These are phyloP conservation scores for Globisporangium spinosum DNA, from an alignment of 352 stramenopile genomes.

Conservation along the genomic window DNA sequence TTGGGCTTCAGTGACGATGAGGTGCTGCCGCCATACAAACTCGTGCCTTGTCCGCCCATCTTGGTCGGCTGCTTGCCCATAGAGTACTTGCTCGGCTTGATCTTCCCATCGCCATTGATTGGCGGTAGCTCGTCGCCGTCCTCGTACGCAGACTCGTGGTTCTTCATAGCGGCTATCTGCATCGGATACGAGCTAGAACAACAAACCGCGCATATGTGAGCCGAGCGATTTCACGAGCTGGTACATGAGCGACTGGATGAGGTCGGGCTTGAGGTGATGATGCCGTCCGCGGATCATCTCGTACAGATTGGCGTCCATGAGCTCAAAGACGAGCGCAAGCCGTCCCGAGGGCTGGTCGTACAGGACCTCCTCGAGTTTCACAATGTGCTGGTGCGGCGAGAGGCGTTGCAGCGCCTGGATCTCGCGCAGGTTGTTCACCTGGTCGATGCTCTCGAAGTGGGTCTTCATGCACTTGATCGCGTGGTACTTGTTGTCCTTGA, in stretches of 20 bases:
- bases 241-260: constrained; percentile 86
- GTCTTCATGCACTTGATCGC: constrained; percentile 99
- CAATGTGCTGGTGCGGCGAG: constrained; percentile 93
- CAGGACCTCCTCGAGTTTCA: constrained; percentile 95
- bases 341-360: constrained; percentile 90
- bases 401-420: constrained; percentile 93
- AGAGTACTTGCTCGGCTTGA: constrained; percentile 28
- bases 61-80: constrained; percentile 26
- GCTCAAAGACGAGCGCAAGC: constrained; percentile 94
- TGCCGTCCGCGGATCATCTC: constrained; percentile 91
- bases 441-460: constrained; percentile 93
- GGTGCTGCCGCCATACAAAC: constrained; percentile 20
- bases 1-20: constrained; percentile 31
- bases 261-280: constrained; percentile 85
- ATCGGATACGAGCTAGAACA: constrained; percentile 8
- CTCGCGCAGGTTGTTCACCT: constrained; percentile 95
- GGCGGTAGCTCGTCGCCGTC: constrained; percentile 12
- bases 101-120: constrained; percentile 12
- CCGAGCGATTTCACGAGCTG: constrained; percentile 93
- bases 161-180: constrained; percentile 6
- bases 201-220: neutral
- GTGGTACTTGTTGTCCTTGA: constrained; percentile 93
- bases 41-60: constrained; percentile 1
- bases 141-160: constrained; percentile 4
- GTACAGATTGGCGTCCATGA: constrained; percentile 96